Percentiles rank a stretch among this genome's conserved stretches.
These are phyloP conservation scores for Puya raimondii DNA, from an alignment of 176 grass and related monocot species.

Conservation along the genomic window DNA sequence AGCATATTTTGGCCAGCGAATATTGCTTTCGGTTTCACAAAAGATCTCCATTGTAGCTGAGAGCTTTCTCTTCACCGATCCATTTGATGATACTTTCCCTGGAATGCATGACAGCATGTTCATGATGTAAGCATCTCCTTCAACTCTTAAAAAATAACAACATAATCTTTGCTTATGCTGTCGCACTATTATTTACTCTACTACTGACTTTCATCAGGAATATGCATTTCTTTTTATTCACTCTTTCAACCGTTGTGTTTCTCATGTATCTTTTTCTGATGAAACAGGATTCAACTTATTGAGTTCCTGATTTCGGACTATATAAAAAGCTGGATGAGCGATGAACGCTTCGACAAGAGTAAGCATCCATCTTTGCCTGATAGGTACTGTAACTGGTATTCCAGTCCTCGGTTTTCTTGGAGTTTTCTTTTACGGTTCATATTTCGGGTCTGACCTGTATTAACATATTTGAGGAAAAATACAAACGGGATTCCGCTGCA, in stretches of 20 bases:
- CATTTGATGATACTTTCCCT: constrained; percentile 79
- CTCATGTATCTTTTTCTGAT: constrained; percentile 10
- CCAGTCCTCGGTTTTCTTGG: background rate
- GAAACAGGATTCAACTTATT: constrained; percentile 76
- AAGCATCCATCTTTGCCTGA: constrained; percentile 18
- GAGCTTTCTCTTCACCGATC: constrained; percentile 66
- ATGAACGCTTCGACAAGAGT: constrained; percentile 58
- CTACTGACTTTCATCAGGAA: too few species aligned
- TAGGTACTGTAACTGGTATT: background rate
- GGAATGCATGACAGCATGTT: constrained; percentile 74
- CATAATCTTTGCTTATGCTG: background rate
- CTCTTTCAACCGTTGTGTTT: background rate
- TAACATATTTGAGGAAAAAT: too few species aligned
- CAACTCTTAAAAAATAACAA: constrained; percentile 4
- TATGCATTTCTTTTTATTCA: background rate
- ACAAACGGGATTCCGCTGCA: too few species aligned
- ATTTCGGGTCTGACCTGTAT: background rate
- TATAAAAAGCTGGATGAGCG: constrained; percentile 53
- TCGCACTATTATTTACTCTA: too few species aligned
- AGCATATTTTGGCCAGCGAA: constrained; percentile 67
- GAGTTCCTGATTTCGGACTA: constrained; percentile 74
- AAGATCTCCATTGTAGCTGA: constrained; percentile 67
- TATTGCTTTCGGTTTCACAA: constrained; percentile 71
- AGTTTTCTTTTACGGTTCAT: background rate
- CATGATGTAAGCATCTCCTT: constrained; percentile 51